These are phyloP conservation scores for Remersonia thermophila DNA, from an alignment of 2,329 filamentous ascomycete genomes.

Conservation along the genomic window DNA sequence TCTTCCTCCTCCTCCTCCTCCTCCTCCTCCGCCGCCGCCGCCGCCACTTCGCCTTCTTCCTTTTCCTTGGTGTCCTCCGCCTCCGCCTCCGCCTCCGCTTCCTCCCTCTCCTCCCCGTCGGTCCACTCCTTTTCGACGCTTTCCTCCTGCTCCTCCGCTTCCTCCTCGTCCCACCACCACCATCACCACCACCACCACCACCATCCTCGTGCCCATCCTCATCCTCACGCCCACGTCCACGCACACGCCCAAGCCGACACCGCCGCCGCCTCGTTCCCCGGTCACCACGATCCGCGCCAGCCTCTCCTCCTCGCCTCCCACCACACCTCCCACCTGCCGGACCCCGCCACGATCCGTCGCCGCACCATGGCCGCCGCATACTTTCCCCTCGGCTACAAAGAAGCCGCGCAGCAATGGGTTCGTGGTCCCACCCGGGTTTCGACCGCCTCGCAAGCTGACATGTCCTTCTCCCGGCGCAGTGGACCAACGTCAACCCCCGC, in stretches of 20 bases:
- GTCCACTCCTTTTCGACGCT: too few relatives aligned
- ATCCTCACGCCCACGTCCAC: too few relatives aligned
- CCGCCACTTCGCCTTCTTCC: background rate
- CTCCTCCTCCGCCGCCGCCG: background rate
- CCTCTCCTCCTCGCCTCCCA: slow-evolving; percentile 16
- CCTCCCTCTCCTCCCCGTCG: too few relatives aligned
- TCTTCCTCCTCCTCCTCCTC: background rate
- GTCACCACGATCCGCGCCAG: slow-evolving; percentile 13
- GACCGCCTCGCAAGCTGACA: slow-evolving; percentile 4
- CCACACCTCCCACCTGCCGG: slow-evolving; percentile 2
- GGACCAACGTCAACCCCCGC: slow-evolving; percentile 71
- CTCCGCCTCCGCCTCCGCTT: too few relatives aligned
- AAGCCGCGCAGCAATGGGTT: slow-evolving; percentile 86
- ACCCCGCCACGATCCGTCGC: slow-evolving; percentile 4
- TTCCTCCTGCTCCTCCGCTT: too few relatives aligned
- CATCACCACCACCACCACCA: too few relatives aligned
- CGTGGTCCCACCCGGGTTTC: slow-evolving; percentile 22
- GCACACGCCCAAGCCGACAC: too few relatives aligned
- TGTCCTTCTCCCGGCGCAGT: slow-evolving; percentile 37
- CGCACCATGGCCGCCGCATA: slow-evolving; percentile 39
- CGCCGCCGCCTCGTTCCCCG: slow-evolving; percentile 10
- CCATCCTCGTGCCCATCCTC: too few relatives aligned
- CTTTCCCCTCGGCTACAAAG: slow-evolving; percentile 85
- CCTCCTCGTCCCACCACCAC: too few relatives aligned
- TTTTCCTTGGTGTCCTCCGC: too few relatives aligned